Base-by-base conservation (phyloP, 2,329 filamentous ascomycete genomes). In the Rutstroemia sp. region DNA sequence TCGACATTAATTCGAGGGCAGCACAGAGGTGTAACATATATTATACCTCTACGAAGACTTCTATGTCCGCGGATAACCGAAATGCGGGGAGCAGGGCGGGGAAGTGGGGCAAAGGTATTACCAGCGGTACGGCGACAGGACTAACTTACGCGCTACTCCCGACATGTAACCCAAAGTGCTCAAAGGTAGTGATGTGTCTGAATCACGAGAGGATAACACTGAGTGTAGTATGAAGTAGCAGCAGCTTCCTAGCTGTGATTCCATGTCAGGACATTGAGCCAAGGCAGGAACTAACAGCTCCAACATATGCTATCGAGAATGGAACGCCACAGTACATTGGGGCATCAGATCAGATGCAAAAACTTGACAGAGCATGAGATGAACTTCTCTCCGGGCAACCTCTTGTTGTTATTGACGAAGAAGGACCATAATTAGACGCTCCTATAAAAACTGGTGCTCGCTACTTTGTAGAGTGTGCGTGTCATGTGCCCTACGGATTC, bases 291-390 rank as follows among this genome's bases (percentile, higher is more conserved):
- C 61, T 38, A 21, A 54, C 37, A 62, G 42, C 1, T 53, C 58
- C 6, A 56, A 59, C 5, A 39, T 23, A 1, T 59, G 57, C 38
- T 63, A 61, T 52, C 54, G 54, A 49, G 58, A 62, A 9, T 1
- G n/a, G 18, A 16, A 27, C 37, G 18, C 54, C 54, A 12, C 58
- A 61, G 49, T 62, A 63, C 25, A 56, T 63, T 48, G 61, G 58
- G 46, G 39, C 44, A 8, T 61, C 60, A 42, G 51, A 8, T 61
- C 60, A 42, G 51, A 42, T 34, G 3, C 54, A 51, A 44, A 56
- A 61, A n/a, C 60, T 65, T 12, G 61, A 65, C 37, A n/a, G 57
- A 6, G 63, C 58, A 23, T 65, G 61, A 55, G 34, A 53, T 12
- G 47, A 59, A 16, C 59, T 65, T 14, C 49, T 65, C 16, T 46